Base-by-base conservation (phyloP, 2,329 filamentous ascomycete genomes). In the Bertia moriformis region DNA sequence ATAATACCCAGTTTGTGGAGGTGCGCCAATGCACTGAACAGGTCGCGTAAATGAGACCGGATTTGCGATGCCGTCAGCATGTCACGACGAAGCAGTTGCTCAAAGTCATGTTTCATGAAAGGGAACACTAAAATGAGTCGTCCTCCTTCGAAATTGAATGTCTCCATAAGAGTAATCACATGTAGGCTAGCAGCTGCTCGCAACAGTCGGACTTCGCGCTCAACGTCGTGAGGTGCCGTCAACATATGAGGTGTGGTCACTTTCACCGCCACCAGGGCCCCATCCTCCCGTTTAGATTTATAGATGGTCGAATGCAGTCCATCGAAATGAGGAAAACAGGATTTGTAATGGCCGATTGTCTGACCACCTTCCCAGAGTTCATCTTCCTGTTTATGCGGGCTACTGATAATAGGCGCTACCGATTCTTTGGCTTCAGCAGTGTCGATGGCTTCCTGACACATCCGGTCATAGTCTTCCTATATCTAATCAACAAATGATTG, bases 101-200 rank as follows among this genome's bases (percentile, higher is more conserved):
- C 65, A n/a, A 84, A 60, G 39, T 74, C 73, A 43, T 70, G 60
- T 14, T 65, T 67, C 53, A 78, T 62, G 52, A 77, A 83, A 0
- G 80, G 80, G 43, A 82, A 78, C 3, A 76, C 72, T 5, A 84
- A 59, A 18, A 81, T 65, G 35, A 81, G 67, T 38, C 64, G 63
- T 4, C 69, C 66, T 19, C 51, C 49, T 27, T 67, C 66, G 18
- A 73, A 59, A 43, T 74, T 61, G 45, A 79, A 74, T 0, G 66
- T 69, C 29, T 77, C 67, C 3, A 75, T 48, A 2, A 84, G 59
- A 3, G 65, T 57, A 39, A 84, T 67, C 38, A 83, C 63, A 38
- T 65, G 56, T 32, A 61, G 51, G 20, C 63, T 62, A 19, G 60
- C 61, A 22, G 71, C 59, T 19, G 58, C 53, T 27, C 50, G 49